Conservation (phyloP, 2,329 filamentous ascomycete genomes). For the Coniochaeta hoffmannii region DNA sequence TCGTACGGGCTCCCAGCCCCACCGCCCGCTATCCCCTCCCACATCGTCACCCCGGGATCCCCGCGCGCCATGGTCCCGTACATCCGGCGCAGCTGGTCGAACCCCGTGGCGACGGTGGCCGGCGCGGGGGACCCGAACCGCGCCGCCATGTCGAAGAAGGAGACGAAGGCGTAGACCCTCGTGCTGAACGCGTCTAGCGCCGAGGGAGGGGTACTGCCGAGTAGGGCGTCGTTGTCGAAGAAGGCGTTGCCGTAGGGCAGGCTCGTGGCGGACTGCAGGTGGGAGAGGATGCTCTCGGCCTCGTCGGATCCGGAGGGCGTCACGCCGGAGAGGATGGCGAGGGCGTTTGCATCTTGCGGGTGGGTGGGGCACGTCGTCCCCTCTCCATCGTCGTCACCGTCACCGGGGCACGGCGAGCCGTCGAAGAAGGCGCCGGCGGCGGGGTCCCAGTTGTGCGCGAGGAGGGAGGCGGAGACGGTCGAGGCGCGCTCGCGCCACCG, state of each 20-base stretch:
- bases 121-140: conserved; percentile 25
- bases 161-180: conserved; percentile 44
- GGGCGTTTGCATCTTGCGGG: conserved; percentile 42
- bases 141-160: conserved; percentile 45
- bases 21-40: conserved; percentile 39
- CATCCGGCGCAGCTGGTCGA: conserved; percentile 37
- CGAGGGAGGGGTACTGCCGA: conserved; percentile 5
- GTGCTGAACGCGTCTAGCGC: conserved; percentile 22
- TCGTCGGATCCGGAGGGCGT: conserved; percentile 17
- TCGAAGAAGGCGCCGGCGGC: conserved; percentile 37
- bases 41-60: conserved; percentile 39
- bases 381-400: conserved; percentile 9
- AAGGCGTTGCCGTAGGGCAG: conserved; percentile 42
- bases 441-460: conserved; percentile 32
- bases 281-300: conserved; percentile 28
- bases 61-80: conserved; percentile 42
- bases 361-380: conserved; percentile 28
- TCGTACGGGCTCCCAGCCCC: conserved; percentile 33
- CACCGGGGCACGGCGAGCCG: conserved; percentile 22
- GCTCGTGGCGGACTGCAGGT: conserved; percentile 26
- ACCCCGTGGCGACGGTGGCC: conserved; percentile 18
- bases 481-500: conserved; percentile 32
- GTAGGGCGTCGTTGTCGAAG: conserved; percentile 36
- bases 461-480: conserved; percentile 25
- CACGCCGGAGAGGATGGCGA: conserved; percentile 33